These are phyloP conservation scores for Colletotrichum eleusines DNA, from an alignment of 2,329 filamentous ascomycete species.

Conservation along the genomic window DNA sequence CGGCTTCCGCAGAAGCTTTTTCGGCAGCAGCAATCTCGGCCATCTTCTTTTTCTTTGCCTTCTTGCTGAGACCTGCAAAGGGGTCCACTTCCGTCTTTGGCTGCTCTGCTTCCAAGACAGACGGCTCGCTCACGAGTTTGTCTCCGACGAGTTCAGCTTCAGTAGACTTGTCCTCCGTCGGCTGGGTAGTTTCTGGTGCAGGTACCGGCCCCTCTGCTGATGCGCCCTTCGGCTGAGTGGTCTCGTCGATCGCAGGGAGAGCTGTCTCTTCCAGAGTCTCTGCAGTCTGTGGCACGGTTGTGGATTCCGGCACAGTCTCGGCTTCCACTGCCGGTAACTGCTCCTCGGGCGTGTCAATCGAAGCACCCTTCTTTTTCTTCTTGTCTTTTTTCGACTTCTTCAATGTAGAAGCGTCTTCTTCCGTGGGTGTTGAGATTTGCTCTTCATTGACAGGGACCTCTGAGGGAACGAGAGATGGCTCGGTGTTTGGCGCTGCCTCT, in stretches of 20 bases:
- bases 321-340: neutral
- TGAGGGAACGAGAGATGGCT: neutral
- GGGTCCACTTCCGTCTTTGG: slow-evolving; percentile 6
- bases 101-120: neutral
- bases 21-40: slow-evolving; percentile 1
- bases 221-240: neutral
- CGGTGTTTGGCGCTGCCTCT: neutral
- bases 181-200: neutral
- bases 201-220: neutral
- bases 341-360: slow-evolving; percentile 1
- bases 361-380: slow-evolving; percentile 31
- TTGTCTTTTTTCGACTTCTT: slow-evolving; percentile 44
- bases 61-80: slow-evolving; percentile 4
- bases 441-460: neutral
- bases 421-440: neutral
- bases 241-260: neutral
- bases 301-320: neutral
- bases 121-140: neutral
- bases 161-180: neutral
- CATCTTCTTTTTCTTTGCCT: slow-evolving; percentile 6
- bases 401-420: neutral
- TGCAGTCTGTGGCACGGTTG: neutral
- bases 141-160: neutral
- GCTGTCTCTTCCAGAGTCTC: neutral
- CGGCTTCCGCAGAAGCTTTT: neutral